Base-by-base conservation (phyloP, 495 filamentous ascomycete genomes). In the Neurospora tetraspora region DNA sequence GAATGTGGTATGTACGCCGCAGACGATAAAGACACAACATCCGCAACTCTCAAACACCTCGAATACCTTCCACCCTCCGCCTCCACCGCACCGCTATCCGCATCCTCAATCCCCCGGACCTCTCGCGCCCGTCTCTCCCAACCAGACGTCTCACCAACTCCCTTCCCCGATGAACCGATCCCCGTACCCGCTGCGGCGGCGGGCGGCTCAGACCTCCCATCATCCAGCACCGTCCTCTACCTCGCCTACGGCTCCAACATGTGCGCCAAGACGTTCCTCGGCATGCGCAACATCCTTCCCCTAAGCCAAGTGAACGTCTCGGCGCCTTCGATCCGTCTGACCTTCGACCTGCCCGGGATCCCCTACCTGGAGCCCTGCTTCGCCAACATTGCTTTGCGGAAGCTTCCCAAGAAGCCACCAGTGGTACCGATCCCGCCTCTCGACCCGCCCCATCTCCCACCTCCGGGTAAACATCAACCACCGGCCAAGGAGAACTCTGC, bases 211-310 rank as follows among this genome's bases (percentile, higher is more conserved):
- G 27, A 34, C 27, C 27, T 34, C 53, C 53, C 53, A 4, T 69
- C 69, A 7, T 73, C 78, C 18, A 69, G 71, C 16, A 93, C 93
- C 3, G 84, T 97, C 69, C 86, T 97, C 65, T 99, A 98, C 83
- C 89, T 99, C 12, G 96, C 96, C 45, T 99, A 99, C 76, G 96
- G 96, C 74, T 97, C 94, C 69, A 99, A 98, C 79, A 87, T 99
- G 71, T 86, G 83, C 70, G 85, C 90, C 20, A 79, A 90, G 77
- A 94, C 91, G 1, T 97, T 98, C 80, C 86, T 88, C 37, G 92
- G 91, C 68, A 81, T 75, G 39, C 90, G 94, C 14, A 91, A 90
- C 73, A 94, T 98, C 78, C 88, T 86, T 9, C 96, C 96, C 0
- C 78, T 98, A 11, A 92, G 91, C 61, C 85, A 90, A 72, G 79